Percentiles rank a stretch among this genome's conserved stretches.
These are phyloP conservation scores for Filobasidium floriforme DNA, from an alignment of 768 basidiomycete genomes.

Conservation along the genomic window DNA sequence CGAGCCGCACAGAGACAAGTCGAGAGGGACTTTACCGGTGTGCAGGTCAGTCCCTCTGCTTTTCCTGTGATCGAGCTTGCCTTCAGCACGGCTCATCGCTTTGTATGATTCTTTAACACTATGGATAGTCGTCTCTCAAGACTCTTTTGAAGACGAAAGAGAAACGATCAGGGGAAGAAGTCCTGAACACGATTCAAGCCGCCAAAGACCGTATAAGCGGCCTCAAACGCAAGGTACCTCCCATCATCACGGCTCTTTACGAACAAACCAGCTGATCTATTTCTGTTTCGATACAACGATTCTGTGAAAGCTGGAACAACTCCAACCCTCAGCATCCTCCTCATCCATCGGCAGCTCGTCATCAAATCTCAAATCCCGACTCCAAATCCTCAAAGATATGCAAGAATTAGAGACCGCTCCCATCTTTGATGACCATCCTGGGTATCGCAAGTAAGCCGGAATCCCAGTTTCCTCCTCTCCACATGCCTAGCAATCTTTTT, in stretches of 20 bases:
- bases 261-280: conserved; percentile 1
- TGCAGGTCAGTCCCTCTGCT: conserved; percentile 29
- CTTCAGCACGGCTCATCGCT: background rate
- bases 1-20: conserved; percentile 43
- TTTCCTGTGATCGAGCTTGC: background rate
- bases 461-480: too few relatives aligned
- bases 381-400: conserved; percentile 51
- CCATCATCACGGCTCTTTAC: background rate
- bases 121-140: conserved; percentile 3
- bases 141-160: conserved; percentile 19
- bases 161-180: conserved; percentile 8
- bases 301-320: conserved; percentile 13
- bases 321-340: conserved; percentile 5
- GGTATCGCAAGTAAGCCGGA: conserved; percentile 66
- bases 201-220: conserved; percentile 47
- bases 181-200: conserved; percentile 28
- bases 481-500: too few relatives aligned
- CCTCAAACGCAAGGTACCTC: conserved; percentile 76
- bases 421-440: conserved; percentile 28
- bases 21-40: conserved; percentile 42
- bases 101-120: background rate
- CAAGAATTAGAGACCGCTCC: conserved; percentile 44
- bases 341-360: background rate
- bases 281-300: background rate
- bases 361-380: conserved; percentile 10